A percentile compares a stretch with the other conserved stretches of the same genome.
Conservation (phyloP, 768 basidiomycete genomes). For the Galerina marginata region DNA sequence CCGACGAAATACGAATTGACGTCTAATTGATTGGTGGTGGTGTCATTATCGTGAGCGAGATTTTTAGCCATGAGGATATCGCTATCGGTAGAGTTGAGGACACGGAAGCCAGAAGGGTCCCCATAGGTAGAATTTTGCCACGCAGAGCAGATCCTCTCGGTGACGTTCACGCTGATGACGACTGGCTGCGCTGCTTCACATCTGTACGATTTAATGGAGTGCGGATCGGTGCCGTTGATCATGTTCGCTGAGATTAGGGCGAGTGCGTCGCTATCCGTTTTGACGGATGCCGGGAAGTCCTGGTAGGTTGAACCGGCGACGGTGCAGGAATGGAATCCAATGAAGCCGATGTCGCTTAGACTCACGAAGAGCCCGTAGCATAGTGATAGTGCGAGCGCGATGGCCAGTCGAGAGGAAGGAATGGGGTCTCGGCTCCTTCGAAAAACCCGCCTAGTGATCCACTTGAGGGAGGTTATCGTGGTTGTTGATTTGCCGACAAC, state of each 20-base stretch:
- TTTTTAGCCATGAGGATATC: slow-evolving; percentile 27
- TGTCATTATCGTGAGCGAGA: slow-evolving; percentile 7
- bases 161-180: slow-evolving; percentile 9
- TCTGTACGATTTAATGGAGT: background rate
- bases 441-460: slow-evolving; percentile 21
- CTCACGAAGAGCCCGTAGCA: slow-evolving; percentile 13
- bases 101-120: slow-evolving; percentile 19
- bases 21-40: background rate
- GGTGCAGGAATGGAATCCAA: slow-evolving; percentile 7
- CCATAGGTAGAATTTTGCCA: slow-evolving; percentile 31
- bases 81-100: slow-evolving; percentile 28
- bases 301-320: slow-evolving; percentile 17
- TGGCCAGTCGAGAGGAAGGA: slow-evolving; percentile 17
- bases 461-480: slow-evolving; percentile 19
- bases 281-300: slow-evolving; percentile 24
- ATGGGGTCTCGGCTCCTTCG: slow-evolving; percentile 19
- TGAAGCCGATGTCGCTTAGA: slow-evolving; percentile 11
- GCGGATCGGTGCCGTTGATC: slow-evolving; percentile 2
- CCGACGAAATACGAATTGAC: background rate
- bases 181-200: slow-evolving; percentile 3
- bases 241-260: slow-evolving; percentile 1
- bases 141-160: slow-evolving; percentile 19
- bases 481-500: slow-evolving; percentile 20
- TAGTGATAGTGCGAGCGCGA: slow-evolving; percentile 22
- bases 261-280: slow-evolving; percentile 14